Base-by-base conservation (phyloP, 441 rosid genomes). In the Bocquillonia castaneifolia region DNA sequence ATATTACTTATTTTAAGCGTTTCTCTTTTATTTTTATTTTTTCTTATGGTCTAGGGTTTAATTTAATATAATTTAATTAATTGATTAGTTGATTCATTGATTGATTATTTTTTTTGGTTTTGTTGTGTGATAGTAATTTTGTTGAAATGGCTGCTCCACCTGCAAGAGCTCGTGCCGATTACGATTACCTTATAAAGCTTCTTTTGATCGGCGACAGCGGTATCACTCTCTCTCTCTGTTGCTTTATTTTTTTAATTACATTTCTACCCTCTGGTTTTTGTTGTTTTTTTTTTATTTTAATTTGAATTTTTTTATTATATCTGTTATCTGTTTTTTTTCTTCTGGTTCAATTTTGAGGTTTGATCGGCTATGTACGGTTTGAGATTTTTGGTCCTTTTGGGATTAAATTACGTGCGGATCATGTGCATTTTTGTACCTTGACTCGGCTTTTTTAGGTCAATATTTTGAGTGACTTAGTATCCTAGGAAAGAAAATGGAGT, bases 161-260 rank as follows among this genome's bases (percentile, higher is more conserved):
- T 34, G 77, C 77, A 59, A 72, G 80, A 70, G 80, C 80, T 65
- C 80, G 80, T 45, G 80, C 80, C 56, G 80, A 76, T 60, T 76
- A 76, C 52, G 80, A 76, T 68, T 76, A 76, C 65, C 76, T 76
- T 53, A 76, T 76, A 53, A 76, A 76, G 80, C 80, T 76, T 47
- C 80, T 76, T 60, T 53, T 76, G 76, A 76, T 76, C 71, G 80
- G 80, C 47, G 80, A 76, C 44, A 76, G 80, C 80, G 80, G 80
- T 76, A 68, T 17, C 47, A 22, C 18, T n/a, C n/a, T n/a, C n/a
- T n/a, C n/a, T n/a, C n/a, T n/a, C n/a, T n/a, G n/a, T 42, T 6
- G 12, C 2, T 6, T 42, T 6, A 42, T 42, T 42, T 5, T 42
- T 12, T 6, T 5, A 7, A 56, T 67, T 51, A 23, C 68, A 5